Conservation (phyloP, 208 protist genomes). For the Wallacemonas rigidus region DNA sequence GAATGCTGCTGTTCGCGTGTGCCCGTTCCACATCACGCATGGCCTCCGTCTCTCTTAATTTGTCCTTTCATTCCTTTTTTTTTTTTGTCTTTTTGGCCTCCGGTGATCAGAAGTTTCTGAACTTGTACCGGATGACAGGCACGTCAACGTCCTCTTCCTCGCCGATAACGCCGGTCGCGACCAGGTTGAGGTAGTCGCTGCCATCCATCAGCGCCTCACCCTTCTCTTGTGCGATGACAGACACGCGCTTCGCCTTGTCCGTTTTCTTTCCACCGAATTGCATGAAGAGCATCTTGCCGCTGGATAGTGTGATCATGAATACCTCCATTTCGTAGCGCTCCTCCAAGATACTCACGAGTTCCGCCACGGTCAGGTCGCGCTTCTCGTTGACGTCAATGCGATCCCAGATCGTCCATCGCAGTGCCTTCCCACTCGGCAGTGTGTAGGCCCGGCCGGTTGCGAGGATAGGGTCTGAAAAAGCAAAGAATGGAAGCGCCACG, state of each 20-base stretch:
- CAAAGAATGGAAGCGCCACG: conserved; percentile 96
- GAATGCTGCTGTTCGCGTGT: too few species aligned
- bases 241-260: conserved; percentile 70
- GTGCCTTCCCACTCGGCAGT: conserved; percentile 47
- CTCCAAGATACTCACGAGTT: conserved; percentile 92
- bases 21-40: too few species aligned
- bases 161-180: conserved; percentile 76
- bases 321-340: conserved; percentile 91
- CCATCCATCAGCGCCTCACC: conserved; percentile 56
- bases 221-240: conserved; percentile 57
- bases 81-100: background rate
- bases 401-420: conserved; percentile 96
- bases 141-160: conserved; percentile 82
- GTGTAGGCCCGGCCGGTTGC: conserved; percentile 52
- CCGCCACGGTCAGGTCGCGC: conserved; percentile 91
- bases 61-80: conserved; percentile 1
- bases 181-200: conserved; percentile 71
- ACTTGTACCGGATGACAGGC: conserved; percentile 80
- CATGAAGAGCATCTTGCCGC: conserved; percentile 86
- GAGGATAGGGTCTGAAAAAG: conserved; percentile 96
- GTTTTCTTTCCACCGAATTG: conserved; percentile 77
- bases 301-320: conserved; percentile 90
- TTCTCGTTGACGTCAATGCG: conserved; percentile 95
- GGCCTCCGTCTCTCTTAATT: background rate
- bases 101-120: conserved; percentile 44